Evolutionary conservation across 768 basidiomycete genomes (phyloP), one percentile per base, ranked within the genome.

Genomic region (Pleurotus eryngii): DNA sequence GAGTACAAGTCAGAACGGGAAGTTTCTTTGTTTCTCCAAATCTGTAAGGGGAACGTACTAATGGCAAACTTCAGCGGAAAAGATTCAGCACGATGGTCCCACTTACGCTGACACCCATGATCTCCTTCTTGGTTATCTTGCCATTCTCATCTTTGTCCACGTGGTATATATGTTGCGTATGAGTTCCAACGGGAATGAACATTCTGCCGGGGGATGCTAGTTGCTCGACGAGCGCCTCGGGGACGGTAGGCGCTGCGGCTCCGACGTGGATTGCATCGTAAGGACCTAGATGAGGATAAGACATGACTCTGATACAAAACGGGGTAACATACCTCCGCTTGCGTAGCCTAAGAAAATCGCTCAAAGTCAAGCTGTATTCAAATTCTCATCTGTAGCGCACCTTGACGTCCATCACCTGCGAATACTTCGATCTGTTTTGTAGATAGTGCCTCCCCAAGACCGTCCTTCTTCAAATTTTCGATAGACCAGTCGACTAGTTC

Each of bases 201-300:
- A 98, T 93, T 53, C 86, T 75, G 14, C 90, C 90, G 0, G 89
- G 88, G 2, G 70, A 67, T 24, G 86, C 86, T 2, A 94, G 83
- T 65, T 96, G 95, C 12, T 89, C 83, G 26, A 98, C 69, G 1
- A 98, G 81, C 0, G 78, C 69, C 18, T 80, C 69, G 0, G 95
- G 95, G 12, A 94, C 71, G 0, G 65, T 76, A 0, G 91, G 88
- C 0, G 95, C 86, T 0, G 96, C 95, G 0, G 96, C 96, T 3
- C 96, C 96, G 38, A 98, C 95, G 63, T 98, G 95, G 49, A 98
- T 97, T 0, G 84, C 87, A 59, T 92, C 82, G 66, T 86, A 93
- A 0, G 89, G 89, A 3, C 78, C 86, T 83, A 59, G 46, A n/a
- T 35, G 30, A 30, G 30, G 8, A 4, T 35, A 11, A 35, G 30